Conservation (phyloP, 1,284 basidiomycete genomes). For the Ustilago crameri region DNA sequence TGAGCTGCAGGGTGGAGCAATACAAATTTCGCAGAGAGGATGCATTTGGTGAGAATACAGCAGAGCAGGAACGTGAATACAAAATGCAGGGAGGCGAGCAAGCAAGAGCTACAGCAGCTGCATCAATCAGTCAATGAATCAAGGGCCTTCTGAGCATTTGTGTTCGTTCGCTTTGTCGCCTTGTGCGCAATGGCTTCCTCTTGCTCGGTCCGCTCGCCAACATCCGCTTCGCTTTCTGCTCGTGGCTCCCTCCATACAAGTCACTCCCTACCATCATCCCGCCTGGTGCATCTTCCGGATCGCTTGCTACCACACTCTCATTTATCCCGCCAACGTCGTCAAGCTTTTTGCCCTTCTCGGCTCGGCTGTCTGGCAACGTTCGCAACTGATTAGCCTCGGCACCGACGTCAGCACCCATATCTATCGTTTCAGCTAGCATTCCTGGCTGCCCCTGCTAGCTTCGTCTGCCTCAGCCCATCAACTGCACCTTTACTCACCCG, state of each 20-base stretch:
- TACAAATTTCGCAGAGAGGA: conserved; percentile 2
- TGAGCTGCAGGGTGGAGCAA: conserved; percentile 19
- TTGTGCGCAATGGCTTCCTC: no score
- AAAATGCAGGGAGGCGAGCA: conserved; percentile 5
- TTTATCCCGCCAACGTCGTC: no score
- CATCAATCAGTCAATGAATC: conserved; percentile 1
- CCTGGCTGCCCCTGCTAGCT: no score
- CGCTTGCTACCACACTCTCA: no score
- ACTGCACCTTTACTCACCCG: not conserved
- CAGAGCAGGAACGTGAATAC: conserved; percentile 3
- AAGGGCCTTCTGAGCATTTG: no score
- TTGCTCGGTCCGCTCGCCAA: conserved; percentile 6
- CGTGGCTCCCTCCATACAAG: not conserved
- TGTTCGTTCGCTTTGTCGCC: no score
- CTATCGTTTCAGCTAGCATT: no score
- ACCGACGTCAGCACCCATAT: no score
- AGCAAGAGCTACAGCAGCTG: conserved; percentile 18
- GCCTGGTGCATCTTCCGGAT: not conserved
- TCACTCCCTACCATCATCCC: not conserved
- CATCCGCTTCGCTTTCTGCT: not conserved
- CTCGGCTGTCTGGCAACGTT: no score
- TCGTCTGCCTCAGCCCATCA: not conserved
- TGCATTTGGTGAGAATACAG: conserved; percentile 2
- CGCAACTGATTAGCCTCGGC: no score
- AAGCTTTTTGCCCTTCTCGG: no score